phyloP scores from a whole-genome alignment of 371 early-diverging fungal species.

The Mycotypha africana region DNA sequence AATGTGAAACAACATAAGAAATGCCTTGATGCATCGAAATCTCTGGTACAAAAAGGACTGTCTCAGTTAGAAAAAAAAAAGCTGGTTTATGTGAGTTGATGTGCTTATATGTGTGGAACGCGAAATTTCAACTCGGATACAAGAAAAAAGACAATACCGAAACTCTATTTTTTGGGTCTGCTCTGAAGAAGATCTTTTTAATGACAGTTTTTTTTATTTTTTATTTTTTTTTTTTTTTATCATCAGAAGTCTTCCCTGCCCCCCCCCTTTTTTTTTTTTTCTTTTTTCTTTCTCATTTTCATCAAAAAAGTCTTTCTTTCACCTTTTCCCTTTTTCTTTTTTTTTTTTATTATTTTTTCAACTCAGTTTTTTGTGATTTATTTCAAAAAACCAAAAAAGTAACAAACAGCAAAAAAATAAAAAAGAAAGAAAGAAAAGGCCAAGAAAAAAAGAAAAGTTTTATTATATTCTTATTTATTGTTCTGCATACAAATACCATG shows the following conservation, averaged over 20 bases:
- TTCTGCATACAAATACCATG: slow-evolving; percentile 2
- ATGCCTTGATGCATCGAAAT: no score
- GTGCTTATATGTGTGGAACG: neutral
- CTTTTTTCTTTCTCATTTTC: slow-evolving; percentile 6
- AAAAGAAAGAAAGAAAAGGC: neutral
- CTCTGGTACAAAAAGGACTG: no score
- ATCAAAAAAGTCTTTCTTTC: neutral
- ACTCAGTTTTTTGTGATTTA: no score
- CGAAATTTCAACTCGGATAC: neutral
- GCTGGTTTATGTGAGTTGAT: no score
- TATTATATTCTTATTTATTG: no score
- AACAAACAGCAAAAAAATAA: slow-evolving; percentile 5
- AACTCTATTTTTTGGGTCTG: slow-evolving; percentile 16
- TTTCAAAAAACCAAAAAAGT: no score
- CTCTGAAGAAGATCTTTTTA: slow-evolving; percentile 3
- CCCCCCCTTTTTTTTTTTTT: neutral
- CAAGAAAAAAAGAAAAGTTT: no score
- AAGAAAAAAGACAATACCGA: slow-evolving; percentile 7
- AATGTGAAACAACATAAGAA: no score
- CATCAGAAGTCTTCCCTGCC: no score
- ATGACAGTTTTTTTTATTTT: slow-evolving; percentile 12
- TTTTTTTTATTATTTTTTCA: slow-evolving; percentile 1
- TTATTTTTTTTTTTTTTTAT: slow-evolving; percentile 6
- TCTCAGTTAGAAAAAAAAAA: no score
- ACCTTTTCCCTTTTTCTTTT: neutral